Conservation (phyloP, 177 flowering plant genomes). For the Vitis hybrid region DNA sequence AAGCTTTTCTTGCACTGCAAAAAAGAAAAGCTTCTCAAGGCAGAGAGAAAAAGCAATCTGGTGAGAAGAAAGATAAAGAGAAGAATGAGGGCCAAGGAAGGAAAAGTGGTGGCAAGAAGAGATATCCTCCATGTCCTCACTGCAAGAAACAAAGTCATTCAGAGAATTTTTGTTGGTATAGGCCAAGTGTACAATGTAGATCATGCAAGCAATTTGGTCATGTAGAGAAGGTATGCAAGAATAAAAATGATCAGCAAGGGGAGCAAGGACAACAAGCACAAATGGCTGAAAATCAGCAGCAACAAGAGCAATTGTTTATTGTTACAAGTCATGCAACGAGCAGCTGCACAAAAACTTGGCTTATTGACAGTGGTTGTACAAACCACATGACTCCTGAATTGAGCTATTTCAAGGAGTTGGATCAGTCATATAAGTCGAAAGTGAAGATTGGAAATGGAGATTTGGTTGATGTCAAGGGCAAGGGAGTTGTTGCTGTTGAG, state of each 20-base stretch:
- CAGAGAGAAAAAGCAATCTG: background rate
- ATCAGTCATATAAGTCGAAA: background rate
- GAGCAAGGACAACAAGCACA: too few relatives aligned
- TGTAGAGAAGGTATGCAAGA: too few relatives aligned
- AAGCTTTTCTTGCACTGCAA: background rate
- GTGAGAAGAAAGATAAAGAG: background rate
- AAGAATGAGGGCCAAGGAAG: too few relatives aligned
- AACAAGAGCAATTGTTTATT: background rate
- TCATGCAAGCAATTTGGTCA: too few relatives aligned
- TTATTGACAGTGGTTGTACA: background rate
- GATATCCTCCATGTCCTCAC: too few relatives aligned
- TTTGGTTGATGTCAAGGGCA: conserved; percentile 2
- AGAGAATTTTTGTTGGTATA: too few relatives aligned
- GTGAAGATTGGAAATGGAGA: background rate
- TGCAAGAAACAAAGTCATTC: too few relatives aligned
- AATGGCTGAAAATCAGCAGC: too few relatives aligned
- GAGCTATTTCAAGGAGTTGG: background rate
- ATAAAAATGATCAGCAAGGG: too few relatives aligned
- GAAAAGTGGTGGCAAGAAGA: too few relatives aligned
- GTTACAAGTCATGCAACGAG: background rate
- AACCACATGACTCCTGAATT: background rate
- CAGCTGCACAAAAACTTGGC: background rate
- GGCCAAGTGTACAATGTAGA: too few relatives aligned
- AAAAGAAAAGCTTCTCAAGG: background rate
- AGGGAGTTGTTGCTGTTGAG: background rate